phyloP scores from a whole-genome alignment of 805 yeast species.

The Suhomyces pyralidae region DNA sequence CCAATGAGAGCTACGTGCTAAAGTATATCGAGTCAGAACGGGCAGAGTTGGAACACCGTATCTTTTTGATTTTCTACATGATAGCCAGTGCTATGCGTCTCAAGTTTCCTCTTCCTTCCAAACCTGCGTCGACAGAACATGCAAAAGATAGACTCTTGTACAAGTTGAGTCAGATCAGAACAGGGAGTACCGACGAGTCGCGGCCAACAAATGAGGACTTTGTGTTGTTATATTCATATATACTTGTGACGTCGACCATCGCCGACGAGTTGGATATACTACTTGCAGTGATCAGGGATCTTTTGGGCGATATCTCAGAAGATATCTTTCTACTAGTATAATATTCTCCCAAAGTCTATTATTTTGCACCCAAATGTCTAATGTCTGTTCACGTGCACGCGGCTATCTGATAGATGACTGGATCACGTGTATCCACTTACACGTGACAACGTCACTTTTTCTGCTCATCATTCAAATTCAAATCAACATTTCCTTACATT shows the following conservation, averaged over 20 bases:
- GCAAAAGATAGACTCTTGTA: slow-evolving; percentile 67
- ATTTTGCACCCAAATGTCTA: too few relatives aligned
- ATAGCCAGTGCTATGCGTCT: slow-evolving; percentile 70
- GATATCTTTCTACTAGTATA: slow-evolving; percentile 40
- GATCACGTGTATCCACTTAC: not conserved
- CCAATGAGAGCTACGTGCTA: slow-evolving; percentile 55
- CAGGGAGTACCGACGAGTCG: slow-evolving; percentile 19
- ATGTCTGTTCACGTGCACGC: too few relatives aligned
- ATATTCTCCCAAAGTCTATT: too few relatives aligned
- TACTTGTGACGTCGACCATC: slow-evolving; percentile 66
- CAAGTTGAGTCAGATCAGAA: slow-evolving; percentile 59
- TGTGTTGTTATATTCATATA: slow-evolving; percentile 71
- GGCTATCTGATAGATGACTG: not conserved
- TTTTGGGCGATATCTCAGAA: slow-evolving; percentile 65
- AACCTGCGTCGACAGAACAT: slow-evolving; percentile 74
- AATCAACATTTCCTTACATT: not conserved
- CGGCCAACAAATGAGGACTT: slow-evolving; percentile 64
- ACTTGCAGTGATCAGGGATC: slow-evolving; percentile 49
- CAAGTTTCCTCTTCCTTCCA: slow-evolving; percentile 74
- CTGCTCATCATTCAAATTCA: not conserved
- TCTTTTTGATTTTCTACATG: slow-evolving; percentile 76
- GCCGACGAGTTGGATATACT: slow-evolving; percentile 62
- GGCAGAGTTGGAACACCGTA: slow-evolving; percentile 65
- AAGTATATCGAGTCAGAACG: slow-evolving; percentile 55
- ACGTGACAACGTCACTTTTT: not conserved